Base-by-base conservation (phyloP, 1,139 yeast genomes). In the Saccharomycopsis hybrid region DNA sequence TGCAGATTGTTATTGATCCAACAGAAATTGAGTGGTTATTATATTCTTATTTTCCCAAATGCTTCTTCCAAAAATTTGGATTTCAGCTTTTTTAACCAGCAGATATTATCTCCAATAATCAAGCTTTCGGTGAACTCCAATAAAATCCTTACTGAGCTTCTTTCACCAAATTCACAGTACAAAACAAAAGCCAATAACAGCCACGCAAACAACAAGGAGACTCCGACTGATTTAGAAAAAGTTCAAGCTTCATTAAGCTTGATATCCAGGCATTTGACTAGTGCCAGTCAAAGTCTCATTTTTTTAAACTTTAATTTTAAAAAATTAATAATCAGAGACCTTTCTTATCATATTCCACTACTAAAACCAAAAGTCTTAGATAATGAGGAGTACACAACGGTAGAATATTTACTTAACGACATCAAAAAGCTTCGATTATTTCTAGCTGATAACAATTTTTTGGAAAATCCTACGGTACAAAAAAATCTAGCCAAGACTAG, bases 291-390 rank as follows among this genome's bases (percentile, higher is more conserved):
- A 18, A 9, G 29, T 3, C 32, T 47, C 11, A 9, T 38, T 13
- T 36, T 31, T 9, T 27, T 47, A 13, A 36, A 31, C 13, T 47
- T 37, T 29, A 43, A 37, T 27, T 43, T 43, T 43, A 36, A 38
- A 9, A 47, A 47, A 31, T 28, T 47, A 4, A 30, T 43, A 8
- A 18, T 31, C n/a, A 29, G 44, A 32, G 37, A 47, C 28, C 13
- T 47, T 3, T 5, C 11, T 13, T 18, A 36, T 7, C 43, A 36
- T 33, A 31, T 42, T n/a, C 8, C 42, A 5, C n/a, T 47, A 5
- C 28, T 49, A 9, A 45, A 42, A 33, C 47, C 47, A 13, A 49
- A 47, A 33, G 49, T 47, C 11, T 30, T 47, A 5, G 7, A 18
- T 18, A 28, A 44, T 29, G n/a, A 40, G 5, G 44, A 44, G 13